Evolutionary conservation across 345 rosid genomes (phyloP).

Genomic region (Dipteronia sinensis): DNA sequence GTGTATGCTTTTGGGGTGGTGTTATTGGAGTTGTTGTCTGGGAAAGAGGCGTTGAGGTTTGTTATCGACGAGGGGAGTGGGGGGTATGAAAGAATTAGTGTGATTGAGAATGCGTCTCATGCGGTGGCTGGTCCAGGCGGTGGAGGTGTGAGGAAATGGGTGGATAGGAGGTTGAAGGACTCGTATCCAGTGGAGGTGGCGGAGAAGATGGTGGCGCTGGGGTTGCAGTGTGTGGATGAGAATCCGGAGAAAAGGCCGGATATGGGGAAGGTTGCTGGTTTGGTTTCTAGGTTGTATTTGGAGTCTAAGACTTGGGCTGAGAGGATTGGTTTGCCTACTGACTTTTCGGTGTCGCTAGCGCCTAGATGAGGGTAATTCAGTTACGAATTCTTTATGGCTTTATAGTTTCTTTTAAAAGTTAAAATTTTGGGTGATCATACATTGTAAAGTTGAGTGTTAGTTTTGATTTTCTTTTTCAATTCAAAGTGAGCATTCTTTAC

Average conservation of each 20-base stretch:
- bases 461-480: neutral
- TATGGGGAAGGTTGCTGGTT: slow-evolving; percentile 46
- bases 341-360: slow-evolving; percentile 55
- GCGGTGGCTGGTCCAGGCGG: slow-evolving; percentile 31
- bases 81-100: slow-evolving; percentile 34
- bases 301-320: slow-evolving; percentile 56
- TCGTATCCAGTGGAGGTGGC: slow-evolving; percentile 70
- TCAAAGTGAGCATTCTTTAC: slow-evolving; percentile 7
- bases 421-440: neutral
- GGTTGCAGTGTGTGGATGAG: slow-evolving; percentile 54
- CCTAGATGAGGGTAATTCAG: slow-evolving; percentile 40
- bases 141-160: slow-evolving; percentile 54
- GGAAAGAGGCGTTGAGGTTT: slow-evolving; percentile 48
- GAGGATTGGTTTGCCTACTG: slow-evolving; percentile 35
- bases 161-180: slow-evolving; percentile 57
- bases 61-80: slow-evolving; percentile 36
- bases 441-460: slow-evolving; percentile 6
- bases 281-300: slow-evolving; percentile 46
- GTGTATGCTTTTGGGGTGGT: slow-evolving; percentile 62
- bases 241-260: slow-evolving; percentile 51
- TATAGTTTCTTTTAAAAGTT: neutral
- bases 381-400: neutral
- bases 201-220: slow-evolving; percentile 50
- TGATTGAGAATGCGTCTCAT: slow-evolving; percentile 46
- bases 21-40: slow-evolving; percentile 51